Evolutionary conservation across 129 eudicot species (phyloP), one percentile per base, ranked within the genome.

Genomic region (Artemisia annua): DNA sequence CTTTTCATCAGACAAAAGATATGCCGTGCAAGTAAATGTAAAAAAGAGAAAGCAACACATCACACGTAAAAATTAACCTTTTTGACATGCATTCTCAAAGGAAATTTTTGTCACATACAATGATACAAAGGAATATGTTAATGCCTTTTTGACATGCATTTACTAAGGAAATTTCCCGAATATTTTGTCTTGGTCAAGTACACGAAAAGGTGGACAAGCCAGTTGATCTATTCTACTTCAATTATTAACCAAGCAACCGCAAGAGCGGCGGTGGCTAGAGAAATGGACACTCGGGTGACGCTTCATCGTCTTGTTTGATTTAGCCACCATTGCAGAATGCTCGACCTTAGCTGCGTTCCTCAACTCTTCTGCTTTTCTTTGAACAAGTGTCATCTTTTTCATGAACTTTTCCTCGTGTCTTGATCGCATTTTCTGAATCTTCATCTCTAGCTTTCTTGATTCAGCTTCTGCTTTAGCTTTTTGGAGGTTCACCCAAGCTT

Each of bases 381-480:
- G 79, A 73, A 91, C 96, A 24, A 74, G 67, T 15, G 83, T 87
- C 92, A 84, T 91, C 83, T 89, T 84, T 78, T 86, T 91, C 96
- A 88, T 85, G 55, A 84, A 14, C 69, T 85, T 91, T 53, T 91
- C 95, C 63, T 91, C 97, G 66, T 83, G 39, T 78, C 86, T 77
- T 1, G 89, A 80, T 71, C 92, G 83, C 95, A 91, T 91, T 58
- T 85, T 91, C 53, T 88, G 86, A 65, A 91, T 91, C 63, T 91
- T 22, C 71, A 91, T 92, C 93, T 91, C 97, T 5, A 91, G 97
- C 74, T 91, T 91, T 77, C 80, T 88, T 19, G 96, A 86, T 66
- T 91, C 83, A 71, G 96, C 96, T 86, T 91, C 96, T 19, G 93
- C 96, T 84, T 91, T 88, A 17, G 97, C 97, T 69, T 83, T 86